These are phyloP conservation scores for Margaritispora aquatica DNA, from an alignment of 495 filamentous ascomycete genomes.

Conservation along the genomic window DNA sequence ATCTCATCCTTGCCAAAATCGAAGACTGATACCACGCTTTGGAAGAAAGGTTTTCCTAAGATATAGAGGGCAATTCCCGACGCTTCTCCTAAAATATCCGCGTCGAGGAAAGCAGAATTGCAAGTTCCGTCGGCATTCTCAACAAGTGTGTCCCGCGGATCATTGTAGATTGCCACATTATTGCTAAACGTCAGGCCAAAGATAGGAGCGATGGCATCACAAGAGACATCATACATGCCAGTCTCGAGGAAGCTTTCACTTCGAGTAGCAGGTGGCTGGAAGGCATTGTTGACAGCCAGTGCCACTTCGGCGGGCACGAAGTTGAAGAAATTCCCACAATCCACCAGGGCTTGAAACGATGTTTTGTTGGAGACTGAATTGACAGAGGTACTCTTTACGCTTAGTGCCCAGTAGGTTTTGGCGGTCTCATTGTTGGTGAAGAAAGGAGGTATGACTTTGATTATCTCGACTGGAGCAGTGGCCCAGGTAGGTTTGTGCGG, in stretches of 20 bases:
- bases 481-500: conserved; percentile 25
- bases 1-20: conserved; percentile 52
- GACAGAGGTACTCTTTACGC: conserved; percentile 2
- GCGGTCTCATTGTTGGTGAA: conserved; percentile 18
- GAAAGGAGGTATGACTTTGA: conserved; percentile 10
- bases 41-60: conserved; percentile 57
- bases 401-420: too few species aligned
- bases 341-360: conserved; percentile 35
- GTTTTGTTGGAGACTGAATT: conserved; percentile 18
- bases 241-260: conserved; percentile 29
- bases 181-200: conserved; percentile 45
- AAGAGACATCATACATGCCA: conserved; percentile 47
- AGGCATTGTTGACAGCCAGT: conserved; percentile 42
- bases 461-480: conserved; percentile 31
- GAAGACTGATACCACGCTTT: conserved; percentile 56
- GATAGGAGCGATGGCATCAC: conserved; percentile 45
- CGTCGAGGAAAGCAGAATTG: conserved; percentile 40
- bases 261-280: conserved; percentile 42
- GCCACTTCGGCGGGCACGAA: conserved; percentile 39
- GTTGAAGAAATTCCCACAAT: conserved; percentile 40
- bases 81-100: conserved; percentile 7
- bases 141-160: conserved; percentile 49
- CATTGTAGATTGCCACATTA: too few species aligned
- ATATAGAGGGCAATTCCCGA: too few species aligned
- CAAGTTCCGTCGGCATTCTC: conserved; percentile 38